phyloP scores from a whole-genome alignment of 2,329 filamentous ascomycete genomes.

The Xylariales sp. region DNA sequence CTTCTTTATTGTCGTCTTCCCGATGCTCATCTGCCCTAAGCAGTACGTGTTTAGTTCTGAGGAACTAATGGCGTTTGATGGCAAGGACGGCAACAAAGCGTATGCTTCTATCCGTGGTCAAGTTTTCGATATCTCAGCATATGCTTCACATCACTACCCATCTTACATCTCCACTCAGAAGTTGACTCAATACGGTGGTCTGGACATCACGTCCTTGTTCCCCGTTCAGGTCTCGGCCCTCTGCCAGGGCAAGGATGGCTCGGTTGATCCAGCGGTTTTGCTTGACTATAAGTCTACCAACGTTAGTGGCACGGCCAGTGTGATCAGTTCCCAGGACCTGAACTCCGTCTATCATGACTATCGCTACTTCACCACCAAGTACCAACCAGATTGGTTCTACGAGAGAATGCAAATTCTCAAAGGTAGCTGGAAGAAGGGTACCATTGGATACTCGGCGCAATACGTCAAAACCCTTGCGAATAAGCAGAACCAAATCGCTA shows the following conservation, averaged over 20 bases:
- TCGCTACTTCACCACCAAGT: conserved; percentile 83
- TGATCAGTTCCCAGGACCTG: conserved; percentile 73
- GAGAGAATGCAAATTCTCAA: conserved; percentile 86
- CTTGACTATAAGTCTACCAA: conserved; percentile 87
- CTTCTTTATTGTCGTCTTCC: conserved; percentile 93
- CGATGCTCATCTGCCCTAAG: conserved; percentile 86
- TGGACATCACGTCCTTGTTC: conserved; percentile 89
- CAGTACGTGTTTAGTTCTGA: conserved; percentile 86
- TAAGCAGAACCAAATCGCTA: conserved; percentile 76
- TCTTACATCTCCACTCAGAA: conserved; percentile 68
- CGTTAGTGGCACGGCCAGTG: conserved; percentile 72
- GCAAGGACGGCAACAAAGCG: conserved; percentile 71
- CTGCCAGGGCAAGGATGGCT: conserved; percentile 79
- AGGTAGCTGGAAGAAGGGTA: conserved; percentile 84
- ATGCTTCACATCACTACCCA: conserved; percentile 83
- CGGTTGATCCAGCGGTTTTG: conserved; percentile 76
- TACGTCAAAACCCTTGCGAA: conserved; percentile 78
- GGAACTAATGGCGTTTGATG: conserved; percentile 80
- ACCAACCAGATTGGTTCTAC: conserved; percentile 89
- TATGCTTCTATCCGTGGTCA: conserved; percentile 88
- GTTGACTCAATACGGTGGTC: conserved; percentile 84
- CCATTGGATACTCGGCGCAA: conserved; percentile 81
- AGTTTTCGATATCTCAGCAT: conserved; percentile 84
- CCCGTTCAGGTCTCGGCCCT: conserved; percentile 94
- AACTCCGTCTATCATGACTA: conserved; percentile 94